Conservation (phyloP, 495 filamentous ascomycete genomes). For the Hypoxylon trugodes region DNA sequence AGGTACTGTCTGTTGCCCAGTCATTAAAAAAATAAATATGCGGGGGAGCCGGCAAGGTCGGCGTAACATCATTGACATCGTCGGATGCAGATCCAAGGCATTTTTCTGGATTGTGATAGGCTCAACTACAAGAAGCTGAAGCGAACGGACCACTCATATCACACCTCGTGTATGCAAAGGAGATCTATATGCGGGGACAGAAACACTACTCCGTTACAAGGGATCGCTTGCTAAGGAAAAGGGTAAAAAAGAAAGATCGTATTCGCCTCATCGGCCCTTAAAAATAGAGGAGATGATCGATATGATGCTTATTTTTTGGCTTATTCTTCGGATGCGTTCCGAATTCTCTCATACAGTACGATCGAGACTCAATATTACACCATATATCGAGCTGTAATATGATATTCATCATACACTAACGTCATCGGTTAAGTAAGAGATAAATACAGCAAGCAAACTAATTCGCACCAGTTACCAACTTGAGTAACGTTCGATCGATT, state of each 20-base stretch:
- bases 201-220: too few species aligned
- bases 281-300: not conserved
- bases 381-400: not conserved
- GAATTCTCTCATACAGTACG: not conserved
- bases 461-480: too few species aligned
- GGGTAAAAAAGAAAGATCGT: not conserved
- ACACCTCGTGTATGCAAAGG: slow-evolving; percentile 30
- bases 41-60: slow-evolving; percentile 10
- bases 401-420: not conserved
- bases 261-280: slow-evolving; percentile 8
- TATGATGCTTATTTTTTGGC: slow-evolving; percentile 12
- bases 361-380: not conserved
- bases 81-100: slow-evolving; percentile 9
- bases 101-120: not conserved
- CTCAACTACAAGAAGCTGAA: not conserved
- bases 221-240: not conserved
- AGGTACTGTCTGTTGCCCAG: slow-evolving; percentile 3
- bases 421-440: not conserved
- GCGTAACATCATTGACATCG: slow-evolving; percentile 9
- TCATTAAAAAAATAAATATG: slow-evolving; percentile 4
- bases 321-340: too few species aligned
- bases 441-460: too few species aligned
- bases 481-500: too few species aligned
- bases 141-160: slow-evolving; percentile 11
- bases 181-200: slow-evolving; percentile 1